Conservation (phyloP, 1,284 basidiomycete species). For the Xerocomus nothofagi region DNA sequence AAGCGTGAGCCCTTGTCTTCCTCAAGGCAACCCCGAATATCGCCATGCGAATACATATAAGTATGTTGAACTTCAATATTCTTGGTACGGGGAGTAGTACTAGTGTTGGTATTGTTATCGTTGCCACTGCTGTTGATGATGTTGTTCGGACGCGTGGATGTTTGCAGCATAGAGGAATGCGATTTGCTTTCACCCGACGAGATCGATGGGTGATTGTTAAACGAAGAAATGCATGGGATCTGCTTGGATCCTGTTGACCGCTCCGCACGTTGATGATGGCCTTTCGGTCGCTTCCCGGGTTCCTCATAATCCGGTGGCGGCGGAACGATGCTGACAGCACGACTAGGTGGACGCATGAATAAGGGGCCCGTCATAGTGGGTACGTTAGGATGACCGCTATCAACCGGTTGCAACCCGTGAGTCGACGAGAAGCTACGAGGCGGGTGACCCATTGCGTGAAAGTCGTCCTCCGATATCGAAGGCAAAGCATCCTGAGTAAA, state of each 20-base stretch:
- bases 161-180: constrained; percentile 21
- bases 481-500: constrained; percentile 27
- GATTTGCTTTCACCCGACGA: constrained; percentile 8
- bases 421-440: constrained; percentile 5
- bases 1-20: constrained; percentile 8
- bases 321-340: constrained; percentile 34
- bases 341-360: constrained; percentile 29
- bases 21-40: constrained; percentile 1
- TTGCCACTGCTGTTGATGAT: constrained; percentile 5
- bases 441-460: constrained; percentile 32
- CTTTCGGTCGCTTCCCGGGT: constrained; percentile 31
- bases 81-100: constrained; percentile 8
- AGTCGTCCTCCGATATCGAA: constrained; percentile 40
- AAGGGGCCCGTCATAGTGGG: neutral
- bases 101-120: constrained; percentile 6
- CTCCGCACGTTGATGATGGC: constrained; percentile 16
- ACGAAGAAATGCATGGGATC: neutral
- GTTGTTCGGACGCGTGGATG: constrained; percentile 13
- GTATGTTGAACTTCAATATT: constrained; percentile 10
- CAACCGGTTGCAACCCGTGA: constrained; percentile 1
- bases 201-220: constrained; percentile 10
- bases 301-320: constrained; percentile 37
- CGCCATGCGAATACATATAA: constrained; percentile 24
- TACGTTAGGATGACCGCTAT: neutral
- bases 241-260: constrained; percentile 7